Conservation (phyloP, 768 basidiomycete genomes). For the Cantharellus anzutake region DNA sequence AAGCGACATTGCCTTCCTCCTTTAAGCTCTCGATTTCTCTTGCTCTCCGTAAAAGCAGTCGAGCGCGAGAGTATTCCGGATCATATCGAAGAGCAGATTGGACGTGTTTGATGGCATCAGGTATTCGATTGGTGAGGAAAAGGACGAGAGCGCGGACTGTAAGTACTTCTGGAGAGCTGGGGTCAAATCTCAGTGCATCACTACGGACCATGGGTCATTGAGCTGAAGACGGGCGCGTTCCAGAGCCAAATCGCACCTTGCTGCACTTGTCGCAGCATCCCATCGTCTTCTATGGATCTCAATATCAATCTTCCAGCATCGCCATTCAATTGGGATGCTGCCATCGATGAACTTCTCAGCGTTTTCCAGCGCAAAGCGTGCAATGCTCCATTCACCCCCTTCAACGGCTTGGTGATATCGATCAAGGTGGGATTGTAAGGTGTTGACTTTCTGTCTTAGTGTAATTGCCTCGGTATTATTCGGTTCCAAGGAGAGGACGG, state of each 20-base stretch:
- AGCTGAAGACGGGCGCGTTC: neutral
- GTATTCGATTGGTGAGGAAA: constrained; percentile 50
- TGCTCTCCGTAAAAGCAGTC: constrained; percentile 53
- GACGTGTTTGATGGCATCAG: constrained; percentile 53
- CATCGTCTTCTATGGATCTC: constrained; percentile 50
- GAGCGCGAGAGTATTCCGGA: constrained; percentile 54
- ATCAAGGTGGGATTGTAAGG: constrained; percentile 44
- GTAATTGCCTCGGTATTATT: constrained; percentile 38
- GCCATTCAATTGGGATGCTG: constrained; percentile 63
- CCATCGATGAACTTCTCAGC: constrained; percentile 43
- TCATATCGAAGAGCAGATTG: constrained; percentile 56
- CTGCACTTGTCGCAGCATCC: constrained; percentile 56
- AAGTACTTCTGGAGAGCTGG: constrained; percentile 63
- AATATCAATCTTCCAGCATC: constrained; percentile 59
- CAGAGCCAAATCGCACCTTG: constrained; percentile 37
- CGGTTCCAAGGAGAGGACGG: constrained; percentile 41
- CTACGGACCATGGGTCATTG: constrained; percentile 18
- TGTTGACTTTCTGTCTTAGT: constrained; percentile 38
- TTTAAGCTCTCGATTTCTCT: constrained; percentile 68
- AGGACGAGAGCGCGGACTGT: constrained; percentile 61
- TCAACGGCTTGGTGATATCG: constrained; percentile 38
- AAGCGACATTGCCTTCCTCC: constrained; percentile 65
- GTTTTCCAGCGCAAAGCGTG: constrained; percentile 61
- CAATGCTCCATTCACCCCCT: constrained; percentile 56
- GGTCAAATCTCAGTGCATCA: constrained; percentile 51